Percentiles rank a stretch among this genome's conserved stretches.
Evolutionary conservation across 2,329 filamentous ascomycete species (phyloP).

Genomic region (Trichoderma sp.): DNA sequence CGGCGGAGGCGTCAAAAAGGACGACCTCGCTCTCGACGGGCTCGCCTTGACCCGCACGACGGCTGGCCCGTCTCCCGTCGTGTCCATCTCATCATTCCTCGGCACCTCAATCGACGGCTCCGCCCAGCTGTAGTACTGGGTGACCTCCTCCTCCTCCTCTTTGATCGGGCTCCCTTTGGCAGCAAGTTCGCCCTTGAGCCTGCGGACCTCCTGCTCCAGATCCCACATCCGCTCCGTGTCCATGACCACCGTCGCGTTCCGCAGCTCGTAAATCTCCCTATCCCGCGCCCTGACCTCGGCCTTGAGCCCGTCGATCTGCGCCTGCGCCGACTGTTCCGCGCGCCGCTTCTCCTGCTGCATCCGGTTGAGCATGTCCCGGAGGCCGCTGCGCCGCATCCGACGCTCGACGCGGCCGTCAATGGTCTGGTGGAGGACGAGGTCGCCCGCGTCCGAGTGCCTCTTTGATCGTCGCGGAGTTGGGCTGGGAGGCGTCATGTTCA

Average conservation of each 20-base stretch:
- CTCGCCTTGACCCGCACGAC: slow-evolving; percentile 55
- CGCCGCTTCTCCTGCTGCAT: slow-evolving; percentile 52
- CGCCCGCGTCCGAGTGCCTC: slow-evolving; percentile 37
- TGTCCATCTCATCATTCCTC: slow-evolving; percentile 47
- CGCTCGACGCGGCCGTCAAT: slow-evolving; percentile 61
- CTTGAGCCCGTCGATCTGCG: slow-evolving; percentile 54
- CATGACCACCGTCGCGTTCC: slow-evolving; percentile 53
- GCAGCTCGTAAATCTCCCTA: slow-evolving; percentile 55
- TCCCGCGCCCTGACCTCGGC: slow-evolving; percentile 54
- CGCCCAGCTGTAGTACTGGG: slow-evolving; percentile 53
- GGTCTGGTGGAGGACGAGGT: slow-evolving; percentile 53
- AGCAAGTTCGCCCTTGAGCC: slow-evolving; percentile 42
- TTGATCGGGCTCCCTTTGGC: slow-evolving; percentile 32
- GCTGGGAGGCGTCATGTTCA: slow-evolving; percentile 39
- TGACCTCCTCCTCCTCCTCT: slow-evolving; percentile 35
- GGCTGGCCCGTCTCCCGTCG: slow-evolving; percentile 45
- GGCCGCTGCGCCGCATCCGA: slow-evolving; percentile 56
- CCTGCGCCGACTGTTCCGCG: slow-evolving; percentile 43
- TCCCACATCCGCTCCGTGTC: slow-evolving; percentile 52
- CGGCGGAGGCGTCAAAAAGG: slow-evolving; percentile 58
- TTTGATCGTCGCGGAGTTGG: slow-evolving; percentile 32
- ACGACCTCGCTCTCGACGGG: slow-evolving; percentile 52
- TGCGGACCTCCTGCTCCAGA: slow-evolving; percentile 45
- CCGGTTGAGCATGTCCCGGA: slow-evolving; percentile 61
- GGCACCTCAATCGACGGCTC: slow-evolving; percentile 53